Conservation (phyloP, 805 yeast genomes). For the Metahyphopichia silvanorum region DNA sequence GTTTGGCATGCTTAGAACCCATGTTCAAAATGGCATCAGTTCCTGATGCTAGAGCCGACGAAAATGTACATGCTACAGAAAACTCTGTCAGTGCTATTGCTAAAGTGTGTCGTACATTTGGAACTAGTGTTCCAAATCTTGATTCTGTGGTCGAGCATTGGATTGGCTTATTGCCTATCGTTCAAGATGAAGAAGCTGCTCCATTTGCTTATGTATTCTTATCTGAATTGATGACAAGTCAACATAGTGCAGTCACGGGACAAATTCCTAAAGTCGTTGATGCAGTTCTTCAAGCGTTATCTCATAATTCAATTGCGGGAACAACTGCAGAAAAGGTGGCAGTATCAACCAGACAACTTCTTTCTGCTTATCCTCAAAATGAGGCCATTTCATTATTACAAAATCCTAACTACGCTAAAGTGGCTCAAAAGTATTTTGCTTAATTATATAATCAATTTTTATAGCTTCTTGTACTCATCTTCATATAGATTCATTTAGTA, state of each 20-base stretch:
- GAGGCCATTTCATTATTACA: conserved; percentile 65
- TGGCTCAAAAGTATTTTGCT: conserved; percentile 57
- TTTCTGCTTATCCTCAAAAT: conserved; percentile 63
- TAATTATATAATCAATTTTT: too few species aligned
- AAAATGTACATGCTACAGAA: conserved; percentile 83
- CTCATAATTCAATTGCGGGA: conserved; percentile 65
- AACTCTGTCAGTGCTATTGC: conserved; percentile 81
- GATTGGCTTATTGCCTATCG: conserved; percentile 78
- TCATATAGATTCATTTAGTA: too few species aligned
- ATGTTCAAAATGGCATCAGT: conserved; percentile 68
- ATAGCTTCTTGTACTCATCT: too few species aligned
- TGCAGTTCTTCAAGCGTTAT: conserved; percentile 68
- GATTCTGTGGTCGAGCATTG: conserved; percentile 67
- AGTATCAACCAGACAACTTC: conserved; percentile 56
- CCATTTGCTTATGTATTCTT: conserved; percentile 76
- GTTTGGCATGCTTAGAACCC: conserved; percentile 68
- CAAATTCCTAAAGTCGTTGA: conserved; percentile 64
- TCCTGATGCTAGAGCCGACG: conserved; percentile 84
- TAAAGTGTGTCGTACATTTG: conserved; percentile 67
- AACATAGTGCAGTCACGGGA: conserved; percentile 52
- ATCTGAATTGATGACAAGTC: conserved; percentile 63
- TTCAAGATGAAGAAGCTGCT: conserved; percentile 86
- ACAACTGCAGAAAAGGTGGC: conserved; percentile 67
- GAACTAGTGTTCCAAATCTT: conserved; percentile 56
- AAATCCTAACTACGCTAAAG: conserved; percentile 59